Evolutionary conservation across 1,139 yeast species (phyloP), one percentile per base, ranked within the genome.

Genomic region (Candida sanyaensis): DNA sequence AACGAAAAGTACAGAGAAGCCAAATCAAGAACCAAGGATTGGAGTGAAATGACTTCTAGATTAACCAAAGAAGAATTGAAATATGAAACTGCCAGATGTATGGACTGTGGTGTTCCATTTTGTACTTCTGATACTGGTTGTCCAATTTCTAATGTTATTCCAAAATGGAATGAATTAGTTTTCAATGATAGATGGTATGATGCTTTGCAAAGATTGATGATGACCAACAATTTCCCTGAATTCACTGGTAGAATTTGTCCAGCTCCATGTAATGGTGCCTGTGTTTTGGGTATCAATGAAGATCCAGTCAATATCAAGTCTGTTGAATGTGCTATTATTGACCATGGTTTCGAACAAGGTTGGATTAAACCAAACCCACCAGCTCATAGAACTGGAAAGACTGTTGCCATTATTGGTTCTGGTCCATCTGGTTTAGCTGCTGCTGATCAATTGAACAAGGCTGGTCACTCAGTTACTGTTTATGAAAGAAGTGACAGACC

Each of bases 21-120:
- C 30, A 78, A 82, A 62, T 73, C 81, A 40, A 86, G 99, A 71
- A 79, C 92, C 49, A 78, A 78, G 63, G 98, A 93, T 69, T 93
- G 98, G 98, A 83, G 86, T 57, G 99, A 93, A 73, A 80, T 93
- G 70, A 85, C 96, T 17, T 73, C 82, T 13, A 84, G 97, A 54
- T 78, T 93, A 58, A 77, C 91, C 52, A 87, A 88, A 69, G 92
- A 88, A 48, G 98, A 93, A 58, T 84, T 93, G 64, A 82, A 85
- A 65, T 80, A 80, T 64, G 98, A 93, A 74, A 89, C 98, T 49
- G 97, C 98, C n/a, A 84, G 99, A 71, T 93, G 99, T 80, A 93
- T 93, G 97, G 99, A 93, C 72, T 93, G 99, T 77, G 99, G 99
- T 75, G 96, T 93, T 61, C 99, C 99, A 52, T 93, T 92, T 82